Base-by-base conservation (phyloP, 352 stramenopile species). In the Elongisporangium undulatum region DNA sequence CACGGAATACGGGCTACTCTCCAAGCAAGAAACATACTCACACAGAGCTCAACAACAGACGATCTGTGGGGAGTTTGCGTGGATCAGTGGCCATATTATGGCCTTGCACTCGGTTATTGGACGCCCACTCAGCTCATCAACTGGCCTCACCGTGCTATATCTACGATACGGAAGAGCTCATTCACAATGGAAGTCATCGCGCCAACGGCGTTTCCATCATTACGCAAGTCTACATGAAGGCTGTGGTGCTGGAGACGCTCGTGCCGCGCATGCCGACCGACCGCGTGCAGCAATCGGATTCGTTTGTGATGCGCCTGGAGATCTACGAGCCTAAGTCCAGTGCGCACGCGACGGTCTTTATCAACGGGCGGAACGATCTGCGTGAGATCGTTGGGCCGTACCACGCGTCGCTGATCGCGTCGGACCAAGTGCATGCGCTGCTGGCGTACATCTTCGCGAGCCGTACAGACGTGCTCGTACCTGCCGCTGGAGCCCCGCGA, bases 301-400 rank as follows among this genome's bases (percentile, higher is more conserved):
- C 79, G 1, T 88, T 92, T 49, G 67, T 69, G 12, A 50, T 90
- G 20, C 66, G 69, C 12, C 80, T 92, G 21, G 29, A 76, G 9
- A 72, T 85, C 52, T 92, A 92, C 56, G 74, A 90, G 38, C 78
- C 80, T 13, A 41, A 51, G 19, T 78, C 77, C 0, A 90, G 80
- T 52, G 55, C 66, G 20, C 51, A 48, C 9, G 39, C 68, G 2
- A 56, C 59, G 0, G 62, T 62, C 24, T 48, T 63, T 13, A 75
- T 90, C 19, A 56, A 56, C 2, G 80, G 82, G 4, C 66, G 67
- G 12, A 69, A 54, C 10, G 64, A 87, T 12, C 68, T 92, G 0
- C 78, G 82, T 1, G 74, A 92, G 55, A 73, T 92, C 12, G 82
- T 92, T 0, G 82, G 80, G 0, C 82, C 82, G 0, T 75, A 89